Base-by-base conservation (phyloP, 2,329 filamentous ascomycete genomes). In the Graphilbum ipis-grandicollis region DNA sequence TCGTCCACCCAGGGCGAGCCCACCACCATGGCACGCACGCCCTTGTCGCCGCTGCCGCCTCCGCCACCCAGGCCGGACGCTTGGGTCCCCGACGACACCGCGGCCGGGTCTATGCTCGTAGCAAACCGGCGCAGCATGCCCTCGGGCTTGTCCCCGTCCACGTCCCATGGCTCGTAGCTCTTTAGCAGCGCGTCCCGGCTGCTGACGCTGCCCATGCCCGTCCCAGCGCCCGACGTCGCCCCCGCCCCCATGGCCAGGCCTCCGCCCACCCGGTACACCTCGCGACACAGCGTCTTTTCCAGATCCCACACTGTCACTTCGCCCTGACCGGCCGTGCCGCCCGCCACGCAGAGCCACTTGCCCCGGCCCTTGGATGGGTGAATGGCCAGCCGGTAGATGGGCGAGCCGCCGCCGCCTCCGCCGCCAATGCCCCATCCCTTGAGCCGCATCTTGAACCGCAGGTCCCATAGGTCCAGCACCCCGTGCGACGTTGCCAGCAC, bases 271-370 rank as follows among this genome's bases (percentile, higher is more conserved):
- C 84, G 76, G 53, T 93, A 93, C 1, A 94, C 77, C 53, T 96
- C 86, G 41, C 83, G 73, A 50, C 90, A 98, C 33, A 80, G 69
- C 8, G 76, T 74, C 57, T 88, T 92, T 52, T 96, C 88, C 14
- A 96, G 65, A 50, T 96, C 90, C 90, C 90, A 98, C 1, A 93
- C 80, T 0, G 84, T 92, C 23, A 98, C 73, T 52, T 98, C 90
- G 14, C 84, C 84, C 42, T 82, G 75, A 4, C 75, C 80, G n/a
- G n/a, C n/a, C 8, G 81, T 92, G 9, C 88, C 86, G 14, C 88
- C 86, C 3, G 85, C 79, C 9, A 94, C 79, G 52, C 85, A 92
- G 1, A 96, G 71, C 71, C 83, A 88, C 52, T 78, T 79, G 10
- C 81, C 80, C 31, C 82, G 74, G 1, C 80, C 79, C 52, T 77